Conservation (phyloP, 169 alveolate genomes). For the Plasmodium cynomolgi region DNA sequence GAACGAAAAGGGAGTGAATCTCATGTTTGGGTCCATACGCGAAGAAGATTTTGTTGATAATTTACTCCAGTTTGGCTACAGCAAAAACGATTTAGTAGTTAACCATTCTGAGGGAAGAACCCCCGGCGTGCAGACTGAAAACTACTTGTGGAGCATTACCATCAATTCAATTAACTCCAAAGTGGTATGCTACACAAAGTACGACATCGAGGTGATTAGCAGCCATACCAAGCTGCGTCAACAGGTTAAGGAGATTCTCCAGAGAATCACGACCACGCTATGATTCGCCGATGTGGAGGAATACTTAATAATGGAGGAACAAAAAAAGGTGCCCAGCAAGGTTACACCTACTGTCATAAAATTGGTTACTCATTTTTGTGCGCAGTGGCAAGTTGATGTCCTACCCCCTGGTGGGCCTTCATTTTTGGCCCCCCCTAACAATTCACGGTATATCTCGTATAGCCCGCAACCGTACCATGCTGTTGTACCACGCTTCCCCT, state of each 20-base stretch:
- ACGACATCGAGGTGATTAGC: constrained; percentile 63
- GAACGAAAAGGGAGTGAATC: not conserved
- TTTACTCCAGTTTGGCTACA: constrained; percentile 21
- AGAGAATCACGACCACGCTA: not conserved
- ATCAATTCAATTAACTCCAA: constrained; percentile 42
- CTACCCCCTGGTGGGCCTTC: not conserved
- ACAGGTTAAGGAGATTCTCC: constrained; percentile 32
- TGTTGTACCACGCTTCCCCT: too few species aligned
- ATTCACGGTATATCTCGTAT: not conserved
- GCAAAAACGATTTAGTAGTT: constrained; percentile 10
- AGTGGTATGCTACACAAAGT: constrained; percentile 25
- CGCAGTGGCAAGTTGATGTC: not conserved
- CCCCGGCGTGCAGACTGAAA: not conserved
- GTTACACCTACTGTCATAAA: not conserved
- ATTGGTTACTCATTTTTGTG: not conserved
- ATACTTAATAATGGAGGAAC: not conserved
- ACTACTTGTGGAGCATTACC: constrained; percentile 28
- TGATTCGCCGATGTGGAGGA: not conserved
- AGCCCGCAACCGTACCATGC: not conserved
- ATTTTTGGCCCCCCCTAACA: not conserved
- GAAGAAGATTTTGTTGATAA: constrained; percentile 7
- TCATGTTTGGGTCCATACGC: constrained; percentile 57
- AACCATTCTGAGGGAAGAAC: not conserved
- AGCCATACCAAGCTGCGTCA: constrained; percentile 7
- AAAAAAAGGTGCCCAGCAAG: not conserved